phyloP scores from a whole-genome alignment of 495 filamentous ascomycete species.

The Tuber umbilicatum region DNA sequence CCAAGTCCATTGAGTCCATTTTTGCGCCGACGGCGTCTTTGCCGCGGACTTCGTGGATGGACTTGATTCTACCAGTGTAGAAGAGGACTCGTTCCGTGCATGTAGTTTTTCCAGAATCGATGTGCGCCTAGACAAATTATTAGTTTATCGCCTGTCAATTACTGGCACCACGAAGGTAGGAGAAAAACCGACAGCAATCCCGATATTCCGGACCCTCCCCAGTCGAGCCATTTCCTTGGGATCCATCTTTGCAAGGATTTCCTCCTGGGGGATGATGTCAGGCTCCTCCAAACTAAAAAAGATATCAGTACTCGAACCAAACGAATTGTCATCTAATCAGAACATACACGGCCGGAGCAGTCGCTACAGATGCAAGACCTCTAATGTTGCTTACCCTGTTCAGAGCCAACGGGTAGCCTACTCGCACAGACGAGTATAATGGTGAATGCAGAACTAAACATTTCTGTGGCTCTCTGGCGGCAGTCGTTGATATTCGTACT shows the following conservation, averaged over 20 bases:
- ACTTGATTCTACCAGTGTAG: constrained; percentile 94
- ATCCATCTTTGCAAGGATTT: constrained; percentile 65
- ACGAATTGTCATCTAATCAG: not conserved
- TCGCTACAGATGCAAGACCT: constrained; percentile 25
- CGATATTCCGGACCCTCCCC: constrained; percentile 83
- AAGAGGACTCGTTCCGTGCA: constrained; percentile 94
- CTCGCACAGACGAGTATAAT: constrained; percentile 19
- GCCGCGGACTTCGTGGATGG: constrained; percentile 95
- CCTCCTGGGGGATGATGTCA: constrained; percentile 31
- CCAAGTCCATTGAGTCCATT: constrained; percentile 99
- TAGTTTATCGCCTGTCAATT: constrained; percentile 29
- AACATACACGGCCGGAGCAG: constrained; percentile 24
- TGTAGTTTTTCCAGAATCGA: constrained; percentile 98
- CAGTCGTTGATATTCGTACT: constrained; percentile 11
- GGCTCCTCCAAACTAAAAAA: constrained; percentile 17
- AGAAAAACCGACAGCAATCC: constrained; percentile 69
- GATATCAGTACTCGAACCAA: constrained; percentile 1
- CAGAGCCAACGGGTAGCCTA: constrained; percentile 18
- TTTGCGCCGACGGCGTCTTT: constrained; percentile 95
- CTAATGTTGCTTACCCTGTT: constrained; percentile 8
- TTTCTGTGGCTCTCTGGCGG: not conserved
- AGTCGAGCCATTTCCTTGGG: constrained; percentile 70
- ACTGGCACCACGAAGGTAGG: not conserved
- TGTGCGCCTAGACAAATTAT: constrained; percentile 65
- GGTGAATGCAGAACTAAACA: constrained; percentile 2